A percentile compares a stretch with the other conserved stretches of the same genome.
phyloP scores from a whole-genome alignment of 2,329 filamentous ascomycete genomes.

The Chaetomiaceae sp. region DNA sequence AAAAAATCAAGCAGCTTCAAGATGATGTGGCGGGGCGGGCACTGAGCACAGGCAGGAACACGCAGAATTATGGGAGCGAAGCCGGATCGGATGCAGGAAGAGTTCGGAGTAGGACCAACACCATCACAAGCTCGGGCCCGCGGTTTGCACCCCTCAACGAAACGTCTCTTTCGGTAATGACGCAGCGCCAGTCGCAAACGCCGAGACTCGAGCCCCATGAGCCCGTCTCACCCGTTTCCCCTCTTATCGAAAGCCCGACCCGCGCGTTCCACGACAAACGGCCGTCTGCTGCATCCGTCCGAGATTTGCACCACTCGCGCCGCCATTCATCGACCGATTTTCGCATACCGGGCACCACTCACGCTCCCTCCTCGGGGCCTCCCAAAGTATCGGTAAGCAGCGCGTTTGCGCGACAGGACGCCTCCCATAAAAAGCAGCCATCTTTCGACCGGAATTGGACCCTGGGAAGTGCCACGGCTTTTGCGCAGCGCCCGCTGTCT shows the following conservation, averaged over 20 bases:
- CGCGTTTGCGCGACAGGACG: conserved; percentile 39
- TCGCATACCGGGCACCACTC: conserved; percentile 40
- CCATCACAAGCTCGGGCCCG: conserved; percentile 46
- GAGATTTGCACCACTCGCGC: conserved; percentile 77
- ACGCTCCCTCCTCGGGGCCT: conserved; percentile 30
- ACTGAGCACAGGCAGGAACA: conserved; percentile 45
- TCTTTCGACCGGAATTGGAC: conserved; percentile 71
- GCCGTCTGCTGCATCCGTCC: conserved; percentile 76
- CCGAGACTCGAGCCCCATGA: conserved; percentile 43
- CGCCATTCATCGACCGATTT: conserved; percentile 87
- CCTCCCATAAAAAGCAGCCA: conserved; percentile 58
- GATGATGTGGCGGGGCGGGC: conserved; percentile 67
- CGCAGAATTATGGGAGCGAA: conserved; percentile 55
- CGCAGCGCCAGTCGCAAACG: conserved; percentile 50
- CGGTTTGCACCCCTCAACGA: conserved; percentile 41
- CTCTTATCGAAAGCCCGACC: conserved; percentile 43
- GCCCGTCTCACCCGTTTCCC: conserved; percentile 39
- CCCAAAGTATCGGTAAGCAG: conserved; percentile 43
- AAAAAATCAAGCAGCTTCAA: conserved; percentile 89
- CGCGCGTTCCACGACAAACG: conserved; percentile 50
- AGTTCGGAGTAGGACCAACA: conserved; percentile 54
- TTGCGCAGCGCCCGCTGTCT: conserved; percentile 46
- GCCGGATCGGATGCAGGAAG: conserved; percentile 52
- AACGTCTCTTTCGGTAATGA: conserved; percentile 44
- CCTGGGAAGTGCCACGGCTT: conserved; percentile 48